Evolutionary conservation across 352 stramenopile species (phyloP).

Genomic region (Pythium biforme): DNA sequence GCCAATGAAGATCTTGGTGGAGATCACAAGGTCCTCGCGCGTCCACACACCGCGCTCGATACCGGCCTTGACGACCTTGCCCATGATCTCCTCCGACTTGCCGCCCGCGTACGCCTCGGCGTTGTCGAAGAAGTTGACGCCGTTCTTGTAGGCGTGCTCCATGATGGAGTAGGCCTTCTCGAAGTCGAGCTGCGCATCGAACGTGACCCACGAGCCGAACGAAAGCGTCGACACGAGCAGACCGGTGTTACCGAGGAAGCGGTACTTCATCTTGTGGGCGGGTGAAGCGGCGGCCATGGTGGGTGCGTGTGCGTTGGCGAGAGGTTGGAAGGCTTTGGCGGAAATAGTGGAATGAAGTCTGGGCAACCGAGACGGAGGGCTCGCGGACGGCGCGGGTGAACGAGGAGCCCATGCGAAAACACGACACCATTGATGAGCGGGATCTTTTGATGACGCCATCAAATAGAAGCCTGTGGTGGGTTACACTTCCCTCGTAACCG

Average conservation of each 20-base stretch:
- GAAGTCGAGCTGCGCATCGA: conserved; percentile 42
- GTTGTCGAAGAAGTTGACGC: conserved; percentile 70
- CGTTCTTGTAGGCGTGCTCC: conserved; percentile 52
- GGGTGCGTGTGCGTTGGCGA: too few species aligned
- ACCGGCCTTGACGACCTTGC: conserved; percentile 46
- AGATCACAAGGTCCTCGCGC: conserved; percentile 62
- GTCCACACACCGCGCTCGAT: conserved; percentile 39
- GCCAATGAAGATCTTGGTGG: conserved; percentile 66
- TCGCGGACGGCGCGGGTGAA: neutral
- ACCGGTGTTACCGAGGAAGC: conserved; percentile 45
- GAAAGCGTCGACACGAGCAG: conserved; percentile 48
- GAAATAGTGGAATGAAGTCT: conserved; percentile 1
- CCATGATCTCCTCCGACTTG: conserved; percentile 45
- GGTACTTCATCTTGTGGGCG: conserved; percentile 47
- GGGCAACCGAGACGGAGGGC: neutral
- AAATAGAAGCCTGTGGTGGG: neutral
- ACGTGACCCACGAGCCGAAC: conserved; percentile 48
- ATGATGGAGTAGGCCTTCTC: conserved; percentile 53
- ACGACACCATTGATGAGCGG: conserved; percentile 47
- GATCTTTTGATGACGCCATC: conserved; percentile 34
- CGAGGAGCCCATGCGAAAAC: neutral
- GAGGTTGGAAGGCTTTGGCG: neutral
- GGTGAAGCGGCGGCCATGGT: conserved; percentile 17
- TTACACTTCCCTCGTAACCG: conserved; percentile 3
- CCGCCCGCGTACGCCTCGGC: conserved; percentile 48